A percentile compares a stretch with the other conserved stretches of the same genome.
These are phyloP conservation scores for Pseudovirgaria hyperparasitica DNA, from an alignment of 2,329 filamentous ascomycete species.

Conservation along the genomic window DNA sequence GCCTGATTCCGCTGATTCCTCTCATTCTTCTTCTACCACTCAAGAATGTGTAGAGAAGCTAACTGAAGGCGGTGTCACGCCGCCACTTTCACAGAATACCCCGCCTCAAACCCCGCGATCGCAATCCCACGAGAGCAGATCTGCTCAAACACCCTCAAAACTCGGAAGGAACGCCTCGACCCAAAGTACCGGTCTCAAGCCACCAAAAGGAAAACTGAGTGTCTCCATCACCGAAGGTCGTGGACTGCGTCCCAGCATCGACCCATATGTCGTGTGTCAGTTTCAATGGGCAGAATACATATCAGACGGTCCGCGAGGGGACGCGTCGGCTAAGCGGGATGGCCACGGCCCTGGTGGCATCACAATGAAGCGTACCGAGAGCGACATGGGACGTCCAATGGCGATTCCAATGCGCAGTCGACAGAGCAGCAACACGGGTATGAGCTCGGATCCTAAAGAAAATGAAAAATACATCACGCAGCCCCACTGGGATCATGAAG, in stretches of 20 bases:
- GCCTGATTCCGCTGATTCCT: constrained; percentile 33
- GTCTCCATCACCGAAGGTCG: constrained; percentile 82
- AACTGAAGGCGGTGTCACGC: constrained; percentile 61
- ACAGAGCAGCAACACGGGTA: constrained; percentile 91
- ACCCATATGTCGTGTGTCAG: constrained; percentile 91
- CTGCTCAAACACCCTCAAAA: constrained; percentile 22
- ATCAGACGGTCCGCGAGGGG: constrained; percentile 64
- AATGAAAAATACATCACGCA: constrained; percentile 56
- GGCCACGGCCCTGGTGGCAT: constrained; percentile 21
- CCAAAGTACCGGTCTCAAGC: constrained; percentile 50
- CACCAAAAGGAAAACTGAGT: constrained; percentile 74
- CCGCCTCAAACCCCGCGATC: constrained; percentile 82
- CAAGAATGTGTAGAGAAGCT: constrained; percentile 68
- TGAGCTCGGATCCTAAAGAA: constrained; percentile 42
- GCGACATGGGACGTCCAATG: constrained; percentile 74
- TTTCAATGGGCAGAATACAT: constrained; percentile 97
- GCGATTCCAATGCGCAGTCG: constrained; percentile 94
- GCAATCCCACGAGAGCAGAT: constrained; percentile 52
- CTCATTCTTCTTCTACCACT: constrained; percentile 38
- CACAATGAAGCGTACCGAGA: constrained; percentile 53
- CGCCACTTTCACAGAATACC: constrained; percentile 66
- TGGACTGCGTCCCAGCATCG: constrained; percentile 66
- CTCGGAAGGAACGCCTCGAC: constrained; percentile 18
- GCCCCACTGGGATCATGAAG: constrained; percentile 92
- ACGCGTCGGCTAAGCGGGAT: constrained; percentile 37